These are phyloP conservation scores for Populus deltoides DNA, from an alignment of 345 rosid species.

Conservation along the genomic window DNA sequence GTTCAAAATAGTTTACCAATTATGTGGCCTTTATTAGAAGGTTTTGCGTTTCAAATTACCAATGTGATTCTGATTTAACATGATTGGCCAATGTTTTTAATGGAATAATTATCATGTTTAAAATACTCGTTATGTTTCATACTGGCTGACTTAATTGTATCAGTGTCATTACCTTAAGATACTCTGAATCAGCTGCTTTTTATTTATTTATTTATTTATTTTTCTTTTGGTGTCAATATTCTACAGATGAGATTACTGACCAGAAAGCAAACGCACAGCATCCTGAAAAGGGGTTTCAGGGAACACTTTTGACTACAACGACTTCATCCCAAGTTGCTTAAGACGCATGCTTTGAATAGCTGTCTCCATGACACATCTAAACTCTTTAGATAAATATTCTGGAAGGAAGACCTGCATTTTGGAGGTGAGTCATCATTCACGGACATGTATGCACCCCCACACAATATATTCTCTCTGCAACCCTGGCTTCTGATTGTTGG, in stretches of 20 bases:
- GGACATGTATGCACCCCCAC: background rate
- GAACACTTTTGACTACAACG: constrained; percentile 77
- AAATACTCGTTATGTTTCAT: background rate
- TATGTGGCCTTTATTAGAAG: background rate
- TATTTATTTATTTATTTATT: background rate
- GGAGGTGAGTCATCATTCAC: constrained; percentile 6
- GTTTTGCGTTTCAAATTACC: background rate
- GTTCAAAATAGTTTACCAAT: background rate
- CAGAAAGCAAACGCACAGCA: constrained; percentile 54
- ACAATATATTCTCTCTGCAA: background rate
- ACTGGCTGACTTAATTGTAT: background rate
- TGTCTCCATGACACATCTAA: background rate
- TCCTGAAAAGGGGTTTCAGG: constrained; percentile 83
- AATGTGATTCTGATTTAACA: background rate
- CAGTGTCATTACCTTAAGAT: background rate
- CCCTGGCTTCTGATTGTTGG: background rate
- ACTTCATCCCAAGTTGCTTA: constrained; percentile 61
- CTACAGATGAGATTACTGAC: constrained; percentile 77
- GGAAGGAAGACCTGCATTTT: constrained; percentile 7
- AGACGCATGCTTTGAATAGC: constrained; percentile 16
- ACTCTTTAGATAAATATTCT: constrained; percentile 14
- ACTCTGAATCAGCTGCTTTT: constrained; percentile 4
- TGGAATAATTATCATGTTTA: background rate
- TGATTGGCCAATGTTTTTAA: background rate
- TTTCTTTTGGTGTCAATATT: constrained; percentile 1